phyloP scores from a whole-genome alignment of 805 yeast species.

The Kodamaea hsintzibuensis region DNA sequence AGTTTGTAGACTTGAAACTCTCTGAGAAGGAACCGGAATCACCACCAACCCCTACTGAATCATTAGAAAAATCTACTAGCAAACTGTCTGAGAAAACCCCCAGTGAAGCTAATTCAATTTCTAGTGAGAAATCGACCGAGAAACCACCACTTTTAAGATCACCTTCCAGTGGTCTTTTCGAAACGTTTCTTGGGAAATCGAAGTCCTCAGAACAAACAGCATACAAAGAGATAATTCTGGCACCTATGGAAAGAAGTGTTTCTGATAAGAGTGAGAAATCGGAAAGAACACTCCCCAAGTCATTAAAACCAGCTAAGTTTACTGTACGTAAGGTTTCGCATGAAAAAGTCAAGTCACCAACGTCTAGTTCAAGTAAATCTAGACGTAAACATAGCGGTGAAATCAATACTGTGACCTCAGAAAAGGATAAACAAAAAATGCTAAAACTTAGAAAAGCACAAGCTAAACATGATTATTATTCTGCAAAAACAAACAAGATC shows the following conservation, averaged over 20 bases:
- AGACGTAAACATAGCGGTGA: constrained; percentile 1
- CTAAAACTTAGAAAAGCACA: constrained; percentile 24
- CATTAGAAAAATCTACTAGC: not conserved
- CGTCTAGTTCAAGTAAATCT: not conserved
- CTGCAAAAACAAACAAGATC: constrained; percentile 34
- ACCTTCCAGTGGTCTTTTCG: not conserved
- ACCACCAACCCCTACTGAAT: not conserved
- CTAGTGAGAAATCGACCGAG: not conserved
- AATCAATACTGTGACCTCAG: not conserved
- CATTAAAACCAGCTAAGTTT: constrained; percentile 32
- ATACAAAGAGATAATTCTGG: not conserved
- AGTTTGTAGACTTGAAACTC: not conserved
- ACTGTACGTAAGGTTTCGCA: constrained; percentile 36
- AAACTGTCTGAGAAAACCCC: not conserved
- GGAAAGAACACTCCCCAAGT: constrained; percentile 4
- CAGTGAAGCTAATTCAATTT: not conserved
- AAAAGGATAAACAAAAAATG: constrained; percentile 8
- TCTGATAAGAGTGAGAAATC: not conserved
- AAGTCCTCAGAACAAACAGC: not conserved
- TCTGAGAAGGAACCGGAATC: not conserved
- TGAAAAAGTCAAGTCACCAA: constrained; percentile 21
- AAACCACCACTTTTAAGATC: not conserved
- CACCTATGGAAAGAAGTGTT: not conserved
- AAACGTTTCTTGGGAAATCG: not conserved
- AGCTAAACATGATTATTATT: constrained; percentile 36